phyloP scores from a whole-genome alignment of 2,329 filamentous ascomycete genomes.

The Cercospora citrullina region DNA sequence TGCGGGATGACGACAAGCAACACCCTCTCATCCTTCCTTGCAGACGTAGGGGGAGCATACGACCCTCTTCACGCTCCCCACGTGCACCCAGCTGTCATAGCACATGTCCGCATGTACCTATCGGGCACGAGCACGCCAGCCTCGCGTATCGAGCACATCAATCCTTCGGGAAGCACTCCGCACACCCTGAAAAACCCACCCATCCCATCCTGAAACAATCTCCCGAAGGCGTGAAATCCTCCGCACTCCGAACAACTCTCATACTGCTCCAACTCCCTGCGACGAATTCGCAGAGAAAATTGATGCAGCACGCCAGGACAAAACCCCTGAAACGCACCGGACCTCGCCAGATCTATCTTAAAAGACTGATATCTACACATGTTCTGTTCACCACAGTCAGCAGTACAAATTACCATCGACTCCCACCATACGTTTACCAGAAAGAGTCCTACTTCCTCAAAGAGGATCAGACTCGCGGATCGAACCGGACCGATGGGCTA shows the following conservation, averaged over 20 bases:
- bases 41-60: neutral
- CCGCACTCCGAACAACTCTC: neutral
- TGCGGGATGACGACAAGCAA: neutral
- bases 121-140: no score
- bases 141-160: no score
- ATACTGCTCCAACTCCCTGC: constrained; percentile 12
- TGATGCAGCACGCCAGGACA: constrained; percentile 13
- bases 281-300: neutral
- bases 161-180: neutral
- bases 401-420: neutral
- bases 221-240: neutral
- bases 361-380: neutral
- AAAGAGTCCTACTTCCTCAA: neutral
- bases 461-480: neutral
- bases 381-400: neutral
- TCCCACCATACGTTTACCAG: neutral
- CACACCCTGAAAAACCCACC: neutral
- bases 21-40: neutral
- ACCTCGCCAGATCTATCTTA: constrained; percentile 4
- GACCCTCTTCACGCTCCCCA: neutral
- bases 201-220: neutral
- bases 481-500: neutral
- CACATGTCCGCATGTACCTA: neutral
- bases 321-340: constrained; percentile 2
- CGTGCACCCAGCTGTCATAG: neutral